Evolutionary conservation across 2,329 filamentous ascomycete species (phyloP), one percentile per base, ranked within the genome.

Genomic region (Lachnellula occidentalis): DNA sequence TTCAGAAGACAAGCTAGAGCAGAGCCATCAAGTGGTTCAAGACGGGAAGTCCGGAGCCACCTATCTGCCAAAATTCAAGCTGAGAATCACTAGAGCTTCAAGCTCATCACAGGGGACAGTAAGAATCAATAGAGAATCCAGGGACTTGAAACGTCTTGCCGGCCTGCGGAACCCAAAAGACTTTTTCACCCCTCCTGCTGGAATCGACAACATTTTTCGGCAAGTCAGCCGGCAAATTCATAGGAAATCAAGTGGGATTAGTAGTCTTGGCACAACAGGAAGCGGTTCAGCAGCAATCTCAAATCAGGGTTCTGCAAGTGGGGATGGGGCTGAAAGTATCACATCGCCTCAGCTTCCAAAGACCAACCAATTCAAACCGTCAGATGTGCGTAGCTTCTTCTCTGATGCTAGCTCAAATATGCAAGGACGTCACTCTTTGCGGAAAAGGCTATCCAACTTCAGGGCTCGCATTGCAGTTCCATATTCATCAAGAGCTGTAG

Each of bases 351-450:
- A 36, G 22, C 47, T 49, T 43, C 56, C 51, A 34, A 39, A 53
- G 50, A 48, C 50, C 50, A 53, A 31, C 48, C 58, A 41, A 31
- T 36, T 61, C 24, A 62, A 58, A 41, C 53, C 59, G 11, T 41
- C 57, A 8, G 69, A 68, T 55, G 66, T 61, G 22, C 63, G 57
- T 46, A 72, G 70, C 51, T 71, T 70, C 46, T 71, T 72, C 48
- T 72, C 71, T 2, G 69, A 72, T 54, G 66, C 71, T 48, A 73
- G 71, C 58, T 71, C 70, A 4, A 64, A 62, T 46, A 46, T 50
- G 15, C 50, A 63, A 17, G 58, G 47, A 7, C 45, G 49, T 21
- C 53, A 58, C 22, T 64, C 58, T 48, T 50, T 69, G 36, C 55
- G 64, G 12, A 63, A 64, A 47, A 60, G 61, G 50, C 51, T 69